Evolutionary conservation across 495 filamentous ascomycete species (phyloP).

Genomic region (Penicillium ucsense): DNA sequence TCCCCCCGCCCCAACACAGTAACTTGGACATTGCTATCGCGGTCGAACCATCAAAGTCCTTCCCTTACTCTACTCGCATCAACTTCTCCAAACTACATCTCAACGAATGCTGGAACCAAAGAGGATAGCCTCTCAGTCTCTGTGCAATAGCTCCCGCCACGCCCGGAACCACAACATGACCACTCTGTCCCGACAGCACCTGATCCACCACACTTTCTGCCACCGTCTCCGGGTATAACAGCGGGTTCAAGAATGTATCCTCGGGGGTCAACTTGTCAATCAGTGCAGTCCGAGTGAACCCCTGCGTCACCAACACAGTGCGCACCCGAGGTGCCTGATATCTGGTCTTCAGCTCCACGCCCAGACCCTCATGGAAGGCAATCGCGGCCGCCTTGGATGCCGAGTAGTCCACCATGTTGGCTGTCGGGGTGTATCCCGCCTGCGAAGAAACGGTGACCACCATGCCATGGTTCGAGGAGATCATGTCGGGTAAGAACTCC

Average conservation of each 20-base stretch:
- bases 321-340: conserved; percentile 58
- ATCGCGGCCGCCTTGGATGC: conserved; percentile 58
- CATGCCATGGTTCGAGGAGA: conserved; percentile 58
- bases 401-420: conserved; percentile 60
- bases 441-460: conserved; percentile 61
- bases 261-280: conserved; percentile 49
- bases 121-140: conserved; percentile 26
- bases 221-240: conserved; percentile 52
- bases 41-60: background rate
- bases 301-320: conserved; percentile 56
- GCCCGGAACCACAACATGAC: conserved; percentile 46
- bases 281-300: conserved; percentile 51
- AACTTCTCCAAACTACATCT: conserved; percentile 22
- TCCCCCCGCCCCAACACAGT: too few species aligned
- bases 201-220: conserved; percentile 52
- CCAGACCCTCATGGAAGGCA: conserved; percentile 60
- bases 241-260: conserved; percentile 44
- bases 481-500: conserved; percentile 60
- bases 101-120: conserved; percentile 33
- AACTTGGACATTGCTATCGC: too few species aligned
- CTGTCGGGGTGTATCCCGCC: conserved; percentile 48
- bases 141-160: conserved; percentile 21
- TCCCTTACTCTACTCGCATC: conserved; percentile 15
- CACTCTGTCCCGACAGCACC: conserved; percentile 47
- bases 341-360: conserved; percentile 47